A percentile compares a stretch with the other conserved stretches of the same genome.
These are phyloP conservation scores for Anthracocystis walkeri DNA, from an alignment of 1,284 basidiomycete species.

Conservation along the genomic window DNA sequence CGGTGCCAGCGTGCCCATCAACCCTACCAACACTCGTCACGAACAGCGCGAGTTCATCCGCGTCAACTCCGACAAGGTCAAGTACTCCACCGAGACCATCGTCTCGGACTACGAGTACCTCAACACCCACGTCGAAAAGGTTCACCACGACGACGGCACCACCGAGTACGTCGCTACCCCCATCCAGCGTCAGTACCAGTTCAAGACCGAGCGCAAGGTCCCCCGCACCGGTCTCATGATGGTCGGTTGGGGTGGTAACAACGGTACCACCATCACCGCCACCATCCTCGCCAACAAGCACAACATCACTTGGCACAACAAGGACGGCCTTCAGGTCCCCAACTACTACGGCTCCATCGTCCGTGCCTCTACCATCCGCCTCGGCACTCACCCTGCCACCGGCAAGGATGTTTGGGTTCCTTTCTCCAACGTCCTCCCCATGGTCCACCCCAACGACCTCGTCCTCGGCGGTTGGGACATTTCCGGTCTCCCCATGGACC, in stretches of 20 bases:
- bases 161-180: constrained; percentile 67
- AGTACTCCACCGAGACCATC: constrained; percentile 65
- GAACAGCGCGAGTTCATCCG: constrained; percentile 65
- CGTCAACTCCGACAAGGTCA: constrained; percentile 66
- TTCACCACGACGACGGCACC: constrained; percentile 59
- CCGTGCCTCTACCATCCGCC: constrained; percentile 91
- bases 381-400: constrained; percentile 84
- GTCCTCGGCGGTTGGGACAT: constrained; percentile 99
- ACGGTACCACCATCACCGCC: constrained; percentile 92
- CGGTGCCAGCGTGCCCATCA: constrained; percentile 52
- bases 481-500: constrained; percentile 83
- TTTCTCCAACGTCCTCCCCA: constrained; percentile 91
- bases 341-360: constrained; percentile 84
- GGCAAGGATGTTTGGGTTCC: constrained; percentile 95
- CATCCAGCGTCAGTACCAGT: constrained; percentile 74
- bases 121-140: constrained; percentile 67
- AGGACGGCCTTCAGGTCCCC: constrained; percentile 89
- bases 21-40: constrained; percentile 68
- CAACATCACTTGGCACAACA: constrained; percentile 94
- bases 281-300: constrained; percentile 96
- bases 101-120: constrained; percentile 66
- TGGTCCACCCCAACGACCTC: constrained; percentile 98
- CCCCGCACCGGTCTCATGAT: constrained; percentile 96
- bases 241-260: constrained; percentile 97
- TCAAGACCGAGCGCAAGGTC: constrained; percentile 89